Evolutionary conservation across 1,284 basidiomycete species (phyloP).

Genomic region (Trametes sp.): DNA sequence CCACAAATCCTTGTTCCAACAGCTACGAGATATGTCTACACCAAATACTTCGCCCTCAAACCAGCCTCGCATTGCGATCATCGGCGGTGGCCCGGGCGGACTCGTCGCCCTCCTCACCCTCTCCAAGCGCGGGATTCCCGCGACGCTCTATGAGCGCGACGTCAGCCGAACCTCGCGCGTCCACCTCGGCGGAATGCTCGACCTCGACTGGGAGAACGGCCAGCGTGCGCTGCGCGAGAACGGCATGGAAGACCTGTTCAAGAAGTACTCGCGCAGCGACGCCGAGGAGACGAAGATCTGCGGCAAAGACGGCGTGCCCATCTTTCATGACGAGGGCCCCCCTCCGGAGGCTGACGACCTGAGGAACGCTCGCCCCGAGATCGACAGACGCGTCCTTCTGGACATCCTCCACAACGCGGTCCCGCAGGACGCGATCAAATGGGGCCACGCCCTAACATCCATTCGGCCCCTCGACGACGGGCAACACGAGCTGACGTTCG

Average conservation of each 20-base stretch:
- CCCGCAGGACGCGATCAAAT: constrained; percentile 15
- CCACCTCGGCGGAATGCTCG: constrained; percentile 17
- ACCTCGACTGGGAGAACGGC: constrained; percentile 11
- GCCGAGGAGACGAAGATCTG: constrained; percentile 9
- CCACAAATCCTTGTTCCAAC: neutral
- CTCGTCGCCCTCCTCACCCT: constrained; percentile 6
- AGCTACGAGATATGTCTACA: neutral
- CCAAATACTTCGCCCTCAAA: neutral
- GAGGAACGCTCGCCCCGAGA: constrained; percentile 4
- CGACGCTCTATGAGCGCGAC: constrained; percentile 11
- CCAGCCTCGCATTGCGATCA: constrained; percentile 9
- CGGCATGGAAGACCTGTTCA: constrained; percentile 6
- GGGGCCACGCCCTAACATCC: constrained; percentile 13
- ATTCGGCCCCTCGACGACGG: constrained; percentile 9
- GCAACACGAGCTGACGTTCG: constrained; percentile 25
- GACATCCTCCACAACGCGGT: constrained; percentile 7
- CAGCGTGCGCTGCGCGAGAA: constrained; percentile 17
- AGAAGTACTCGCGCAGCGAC: constrained; percentile 6
- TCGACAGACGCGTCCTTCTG: constrained; percentile 12
- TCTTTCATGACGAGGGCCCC: neutral
- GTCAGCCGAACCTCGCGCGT: neutral
- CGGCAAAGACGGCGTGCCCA: constrained; percentile 9
- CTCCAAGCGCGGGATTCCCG: constrained; percentile 3
- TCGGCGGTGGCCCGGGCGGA: constrained; percentile 5
- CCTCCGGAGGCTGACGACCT: neutral